These are phyloP conservation scores for Pseudogymnoascus sp. DNA, from an alignment of 2,329 filamentous ascomycete genomes.

Conservation along the genomic window DNA sequence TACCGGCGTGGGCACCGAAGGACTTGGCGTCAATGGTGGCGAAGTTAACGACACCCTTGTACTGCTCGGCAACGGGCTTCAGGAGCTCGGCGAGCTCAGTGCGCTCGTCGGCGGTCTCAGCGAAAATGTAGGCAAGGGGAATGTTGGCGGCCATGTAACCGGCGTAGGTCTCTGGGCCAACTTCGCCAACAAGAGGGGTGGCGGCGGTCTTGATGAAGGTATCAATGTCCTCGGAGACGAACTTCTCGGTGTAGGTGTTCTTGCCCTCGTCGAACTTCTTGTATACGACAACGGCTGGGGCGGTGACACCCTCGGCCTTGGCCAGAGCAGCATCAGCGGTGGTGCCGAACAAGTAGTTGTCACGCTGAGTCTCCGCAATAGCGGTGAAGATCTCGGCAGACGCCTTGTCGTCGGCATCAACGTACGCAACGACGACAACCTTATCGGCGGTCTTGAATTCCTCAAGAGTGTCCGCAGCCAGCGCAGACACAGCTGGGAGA, in stretches of 20 bases:
- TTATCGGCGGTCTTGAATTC: conserved; percentile 98
- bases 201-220: conserved; percentile 76
- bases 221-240: conserved; percentile 71
- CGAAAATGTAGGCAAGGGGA: conserved; percentile 95
- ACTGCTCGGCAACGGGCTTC: conserved; percentile 80
- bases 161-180: conserved; percentile 93
- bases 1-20: conserved; percentile 89
- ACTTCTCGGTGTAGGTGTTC: conserved; percentile 70
- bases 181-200: conserved; percentile 87
- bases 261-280: conserved; percentile 98
- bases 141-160: conserved; percentile 89
- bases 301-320: conserved; percentile 80
- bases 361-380: conserved; percentile 65
- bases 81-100: conserved; percentile 65
- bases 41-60: conserved; percentile 94
- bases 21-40: conserved; percentile 92
- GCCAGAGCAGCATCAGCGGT: conserved; percentile 76
- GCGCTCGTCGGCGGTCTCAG: conserved; percentile 85
- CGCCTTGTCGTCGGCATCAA: conserved; percentile 69
- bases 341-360: conserved; percentile 86
- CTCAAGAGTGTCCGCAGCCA: conserved; percentile 74
- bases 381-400: conserved; percentile 74
- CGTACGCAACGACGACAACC: conserved; percentile 86
- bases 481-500: conserved; percentile 77
- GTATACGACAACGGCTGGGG: conserved; percentile 86